phyloP scores from a whole-genome alignment of 2,329 filamentous ascomycete species.

The Podosphaera fusca region DNA sequence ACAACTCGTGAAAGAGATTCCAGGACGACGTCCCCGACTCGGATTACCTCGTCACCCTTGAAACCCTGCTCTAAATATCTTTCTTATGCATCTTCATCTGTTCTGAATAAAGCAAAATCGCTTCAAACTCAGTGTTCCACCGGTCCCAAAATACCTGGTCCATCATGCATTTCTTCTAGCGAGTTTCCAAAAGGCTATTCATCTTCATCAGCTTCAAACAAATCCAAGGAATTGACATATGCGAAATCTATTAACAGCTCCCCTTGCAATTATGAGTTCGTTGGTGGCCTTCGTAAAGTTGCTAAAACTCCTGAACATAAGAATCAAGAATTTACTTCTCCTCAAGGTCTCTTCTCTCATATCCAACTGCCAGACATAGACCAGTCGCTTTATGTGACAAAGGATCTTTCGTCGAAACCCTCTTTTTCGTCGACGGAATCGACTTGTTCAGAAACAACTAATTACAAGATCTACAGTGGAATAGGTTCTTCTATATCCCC shows the following conservation, averaged over 20 bases:
- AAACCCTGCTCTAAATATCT: neutral
- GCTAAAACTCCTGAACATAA: constrained; percentile 16
- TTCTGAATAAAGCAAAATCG: neutral
- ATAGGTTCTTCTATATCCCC: constrained; percentile 8
- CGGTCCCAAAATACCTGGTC: neutral
- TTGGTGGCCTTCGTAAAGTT: constrained; percentile 17
- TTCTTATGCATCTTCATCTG: neutral
- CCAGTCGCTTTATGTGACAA: constrained; percentile 10
- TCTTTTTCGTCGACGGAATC: constrained; percentile 15
- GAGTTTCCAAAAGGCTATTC: neutral
- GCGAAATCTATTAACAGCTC: constrained; percentile 14
- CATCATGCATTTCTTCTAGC: neutral
- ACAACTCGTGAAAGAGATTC: neutral
- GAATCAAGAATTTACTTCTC: constrained; percentile 7
- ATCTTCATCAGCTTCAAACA: constrained; percentile 9
- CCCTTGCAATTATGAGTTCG: constrained; percentile 15
- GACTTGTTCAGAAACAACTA: constrained; percentile 14
- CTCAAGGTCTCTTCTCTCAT: constrained; percentile 4
- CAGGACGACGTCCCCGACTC: constrained; percentile 1
- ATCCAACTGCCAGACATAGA: neutral
- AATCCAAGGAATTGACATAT: constrained; percentile 10
- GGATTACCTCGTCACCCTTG: neutral
- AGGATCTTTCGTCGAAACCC: constrained; percentile 14
- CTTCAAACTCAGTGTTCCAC: neutral
- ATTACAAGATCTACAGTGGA: constrained; percentile 15